These are phyloP conservation scores for Nothophytophthora sp. DNA, from an alignment of 352 stramenopile genomes.

Conservation along the genomic window DNA sequence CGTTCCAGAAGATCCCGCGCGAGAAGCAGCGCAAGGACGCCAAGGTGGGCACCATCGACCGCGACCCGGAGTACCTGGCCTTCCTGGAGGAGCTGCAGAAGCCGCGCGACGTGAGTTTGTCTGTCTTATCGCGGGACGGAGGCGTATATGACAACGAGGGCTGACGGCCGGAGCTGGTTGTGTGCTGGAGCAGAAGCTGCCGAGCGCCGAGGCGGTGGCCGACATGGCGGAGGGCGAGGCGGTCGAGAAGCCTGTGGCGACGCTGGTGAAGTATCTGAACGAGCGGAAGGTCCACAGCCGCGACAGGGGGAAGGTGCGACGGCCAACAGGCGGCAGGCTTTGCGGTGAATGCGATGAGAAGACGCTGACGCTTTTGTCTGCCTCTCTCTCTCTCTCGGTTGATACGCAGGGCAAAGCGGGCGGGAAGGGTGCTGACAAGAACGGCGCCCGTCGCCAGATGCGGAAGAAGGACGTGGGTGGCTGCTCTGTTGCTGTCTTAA, in stretches of 20 bases:
- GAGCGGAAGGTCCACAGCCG: slow-evolving; percentile 63
- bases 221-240: slow-evolving; percentile 56
- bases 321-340: slow-evolving; percentile 11
- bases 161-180: not conserved
- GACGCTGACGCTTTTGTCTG: too few relatives aligned
- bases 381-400: too few relatives aligned
- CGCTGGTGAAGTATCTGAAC: slow-evolving; percentile 85
- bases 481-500: not conserved
- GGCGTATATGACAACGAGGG: not conserved
- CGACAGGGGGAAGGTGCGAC: slow-evolving; percentile 74
- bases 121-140: too few relatives aligned
- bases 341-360: too few relatives aligned
- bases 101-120: slow-evolving; percentile 58
- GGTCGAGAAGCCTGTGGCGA: slow-evolving; percentile 68
- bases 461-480: slow-evolving; percentile 51
- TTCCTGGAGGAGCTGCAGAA: slow-evolving; percentile 74
- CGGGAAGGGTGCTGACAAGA: slow-evolving; percentile 40
- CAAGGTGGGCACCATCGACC: slow-evolving; percentile 74
- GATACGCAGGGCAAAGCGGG: slow-evolving; percentile 33
- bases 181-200: slow-evolving; percentile 53
- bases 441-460: slow-evolving; percentile 28
- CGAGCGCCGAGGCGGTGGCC: slow-evolving; percentile 56
- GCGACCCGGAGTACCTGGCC: slow-evolving; percentile 68
- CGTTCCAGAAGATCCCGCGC: slow-evolving; percentile 79
- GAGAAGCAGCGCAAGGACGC: slow-evolving; percentile 82